Base-by-base conservation (phyloP, 345 rosid species). In the Carallia brachiata region DNA sequence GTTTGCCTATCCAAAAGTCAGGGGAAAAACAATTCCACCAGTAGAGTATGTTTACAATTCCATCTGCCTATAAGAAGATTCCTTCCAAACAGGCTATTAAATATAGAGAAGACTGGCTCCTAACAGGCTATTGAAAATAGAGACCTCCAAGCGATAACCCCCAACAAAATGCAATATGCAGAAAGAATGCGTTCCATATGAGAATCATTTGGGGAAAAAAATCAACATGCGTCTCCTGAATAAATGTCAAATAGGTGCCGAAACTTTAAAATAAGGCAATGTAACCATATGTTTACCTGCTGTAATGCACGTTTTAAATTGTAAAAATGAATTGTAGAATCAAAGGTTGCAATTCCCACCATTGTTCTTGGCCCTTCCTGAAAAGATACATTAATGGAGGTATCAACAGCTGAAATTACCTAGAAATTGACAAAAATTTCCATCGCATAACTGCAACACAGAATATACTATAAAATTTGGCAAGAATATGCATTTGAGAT, bases 291-390 rank as follows among this genome's bases (percentile, higher is more conserved):
- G 52, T 62, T 70, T 36, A 75, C 91, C 93, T 88, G 88, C 66
- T 86, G 87, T 60, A 93, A 72, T 53, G 96, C 92, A 34, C 96
- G 89, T 79, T 93, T 93, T 75, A 93, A 81, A 78, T 88, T 91
- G 76, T 93, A 91, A 72, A 93, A 93, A 68, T 93, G 98, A 68
- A 93, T 87, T 60, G 97, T 82, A 23, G 89, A 83, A 78, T 91
- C 97, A 84, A 84, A 93, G 65, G 98, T 93, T 50, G 97, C 97
- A 74, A 93, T 82, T 71, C 98, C 98, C 47, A 91, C 97, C 86
- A 88, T 82, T 47, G 98, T 93, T 79, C 89, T 86, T 55, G 87
- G 88, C 71, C 96, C 97, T 85, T 91, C 98, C 98, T 93, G 89
- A 66, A 83, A 75, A 70, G 53, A 28, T 27, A 52, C 27, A 37